phyloP scores from a whole-genome alignment of 306 rosid species.

The Albizia julibrissin region DNA sequence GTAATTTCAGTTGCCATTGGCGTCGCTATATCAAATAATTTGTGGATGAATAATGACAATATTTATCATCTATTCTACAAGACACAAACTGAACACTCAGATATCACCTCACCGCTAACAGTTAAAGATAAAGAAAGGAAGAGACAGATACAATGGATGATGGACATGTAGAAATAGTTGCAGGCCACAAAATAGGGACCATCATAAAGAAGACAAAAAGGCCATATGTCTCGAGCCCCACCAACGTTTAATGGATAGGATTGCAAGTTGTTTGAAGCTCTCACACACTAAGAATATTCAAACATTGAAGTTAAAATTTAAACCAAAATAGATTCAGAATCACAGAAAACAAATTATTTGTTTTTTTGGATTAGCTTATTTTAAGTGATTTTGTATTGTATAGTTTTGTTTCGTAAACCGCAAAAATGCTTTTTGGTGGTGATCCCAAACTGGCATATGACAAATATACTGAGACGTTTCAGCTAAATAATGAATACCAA shows the following conservation, averaged over 20 bases:
- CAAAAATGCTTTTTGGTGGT: too few species aligned
- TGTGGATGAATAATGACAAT: background rate
- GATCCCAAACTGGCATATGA: too few species aligned
- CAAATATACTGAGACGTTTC: too few species aligned
- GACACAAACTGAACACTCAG: background rate
- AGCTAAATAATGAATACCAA: background rate
- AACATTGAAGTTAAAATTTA: background rate
- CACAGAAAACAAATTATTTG: background rate
- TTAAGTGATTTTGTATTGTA: too few species aligned
- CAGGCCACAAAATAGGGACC: slow-evolving; percentile 2
- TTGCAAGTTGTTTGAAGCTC: background rate
- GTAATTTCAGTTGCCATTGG: background rate
- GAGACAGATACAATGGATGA: slow-evolving; percentile 15
- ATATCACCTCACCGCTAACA: background rate
- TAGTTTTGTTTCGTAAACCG: too few species aligned
- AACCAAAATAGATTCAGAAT: background rate
- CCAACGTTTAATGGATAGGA: background rate
- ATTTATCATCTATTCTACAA: background rate
- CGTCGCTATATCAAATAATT: background rate
- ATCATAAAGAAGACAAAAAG: background rate
- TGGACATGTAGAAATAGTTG: background rate
- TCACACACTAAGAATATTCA: background rate
- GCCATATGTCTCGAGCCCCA: background rate
- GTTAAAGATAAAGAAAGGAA: background rate
- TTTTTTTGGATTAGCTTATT: too few species aligned